Evolutionary conservation across 208 protist genomes (phyloP).

Genomic region (Herpetomonas samuelpessoai): DNA sequence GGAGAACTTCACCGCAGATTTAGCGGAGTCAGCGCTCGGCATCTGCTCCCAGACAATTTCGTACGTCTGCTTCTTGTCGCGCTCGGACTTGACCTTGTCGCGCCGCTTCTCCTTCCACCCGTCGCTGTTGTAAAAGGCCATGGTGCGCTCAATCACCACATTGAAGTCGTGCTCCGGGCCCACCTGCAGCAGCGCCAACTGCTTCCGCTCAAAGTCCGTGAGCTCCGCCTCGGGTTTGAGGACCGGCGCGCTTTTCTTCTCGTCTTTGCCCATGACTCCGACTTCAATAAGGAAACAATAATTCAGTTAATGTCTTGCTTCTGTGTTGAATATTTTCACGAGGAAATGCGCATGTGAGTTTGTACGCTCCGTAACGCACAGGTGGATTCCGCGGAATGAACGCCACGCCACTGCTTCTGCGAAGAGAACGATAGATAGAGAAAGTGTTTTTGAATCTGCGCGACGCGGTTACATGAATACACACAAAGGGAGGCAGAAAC

Average conservation of each 20-base stretch:
- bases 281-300: too few relatives aligned
- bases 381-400: too few relatives aligned
- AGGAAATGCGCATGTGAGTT: neutral
- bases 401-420: too few relatives aligned
- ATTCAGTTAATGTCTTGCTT: neutral
- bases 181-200: conserved; percentile 15
- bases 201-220: conserved; percentile 19
- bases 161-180: conserved; percentile 17
- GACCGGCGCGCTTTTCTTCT: neutral
- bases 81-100: conserved; percentile 8
- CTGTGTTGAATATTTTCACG: neutral
- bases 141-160: conserved; percentile 10
- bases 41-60: conserved; percentile 15
- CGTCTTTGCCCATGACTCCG: conserved; percentile 15
- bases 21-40: conserved; percentile 20
- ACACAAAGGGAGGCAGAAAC: too few relatives aligned
- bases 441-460: too few relatives aligned
- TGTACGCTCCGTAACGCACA: too few relatives aligned
- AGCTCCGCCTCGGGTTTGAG: conserved; percentile 17
- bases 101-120: conserved; percentile 19
- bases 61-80: conserved; percentile 7
- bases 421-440: too few relatives aligned
- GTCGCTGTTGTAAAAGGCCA: conserved; percentile 6
- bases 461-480: too few relatives aligned
- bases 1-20: conserved; percentile 24